These are phyloP conservation scores for Phialophora chinensis DNA, from an alignment of 2,329 filamentous ascomycete species.

Conservation along the genomic window DNA sequence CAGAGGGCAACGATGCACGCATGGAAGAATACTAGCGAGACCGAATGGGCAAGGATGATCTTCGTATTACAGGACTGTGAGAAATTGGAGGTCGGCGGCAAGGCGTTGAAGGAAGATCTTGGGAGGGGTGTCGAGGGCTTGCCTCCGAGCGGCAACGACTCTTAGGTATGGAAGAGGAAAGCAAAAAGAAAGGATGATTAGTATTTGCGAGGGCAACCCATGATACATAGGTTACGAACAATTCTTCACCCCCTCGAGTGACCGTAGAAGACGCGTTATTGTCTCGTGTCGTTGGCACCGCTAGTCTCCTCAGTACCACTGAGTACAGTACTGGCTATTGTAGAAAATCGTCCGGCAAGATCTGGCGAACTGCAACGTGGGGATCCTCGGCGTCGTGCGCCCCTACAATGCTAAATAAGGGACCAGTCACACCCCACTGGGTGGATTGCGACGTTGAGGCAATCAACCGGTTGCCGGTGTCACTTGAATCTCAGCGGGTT, in stretches of 20 bases:
- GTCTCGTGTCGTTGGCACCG: background rate
- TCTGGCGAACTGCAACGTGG: slow-evolving; percentile 3
- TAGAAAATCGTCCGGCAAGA: background rate
- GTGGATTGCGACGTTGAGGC: slow-evolving; percentile 9
- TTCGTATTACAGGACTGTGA: slow-evolving; percentile 39
- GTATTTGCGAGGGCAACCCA: background rate
- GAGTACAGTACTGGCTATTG: background rate
- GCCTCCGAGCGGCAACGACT: slow-evolving; percentile 36
- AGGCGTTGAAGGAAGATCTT: slow-evolving; percentile 38
- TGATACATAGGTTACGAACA: background rate
- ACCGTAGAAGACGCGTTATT: background rate
- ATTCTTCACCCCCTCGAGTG: background rate
- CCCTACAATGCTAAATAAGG: slow-evolving; percentile 3
- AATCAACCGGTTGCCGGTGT: slow-evolving; percentile 7
- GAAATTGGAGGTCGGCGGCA: slow-evolving; percentile 36
- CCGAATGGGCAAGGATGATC: slow-evolving; percentile 40
- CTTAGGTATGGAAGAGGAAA: slow-evolving; percentile 4
- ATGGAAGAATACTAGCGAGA: slow-evolving; percentile 47
- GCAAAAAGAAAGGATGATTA: background rate
- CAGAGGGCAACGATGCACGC: slow-evolving; percentile 56
- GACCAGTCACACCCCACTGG: slow-evolving; percentile 10
- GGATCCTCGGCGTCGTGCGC: background rate
- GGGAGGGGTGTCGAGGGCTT: slow-evolving; percentile 34
- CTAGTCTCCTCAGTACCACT: background rate
- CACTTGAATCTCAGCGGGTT: background rate